Conservation (phyloP, 805 yeast species). For the Wickerhamiella hasegawae region DNA sequence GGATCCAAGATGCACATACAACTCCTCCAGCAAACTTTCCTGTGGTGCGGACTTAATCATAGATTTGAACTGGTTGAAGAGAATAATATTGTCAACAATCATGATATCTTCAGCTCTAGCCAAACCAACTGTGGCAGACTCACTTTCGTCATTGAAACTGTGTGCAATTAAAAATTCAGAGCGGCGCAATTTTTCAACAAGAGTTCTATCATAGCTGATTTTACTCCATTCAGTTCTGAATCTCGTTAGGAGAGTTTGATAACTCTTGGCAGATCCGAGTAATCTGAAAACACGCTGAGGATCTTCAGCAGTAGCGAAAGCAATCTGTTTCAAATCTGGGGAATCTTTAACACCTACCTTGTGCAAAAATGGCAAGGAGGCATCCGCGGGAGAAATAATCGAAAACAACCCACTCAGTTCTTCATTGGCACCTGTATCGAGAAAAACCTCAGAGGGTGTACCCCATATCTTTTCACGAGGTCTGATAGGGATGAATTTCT, state of each 20-base stretch:
- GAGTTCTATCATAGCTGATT: constrained; percentile 5
- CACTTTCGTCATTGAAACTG: constrained; percentile 4
- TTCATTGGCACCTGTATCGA: constrained; percentile 8
- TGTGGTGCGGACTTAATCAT: constrained; percentile 22
- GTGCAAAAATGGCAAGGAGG: constrained; percentile 20
- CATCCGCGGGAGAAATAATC: constrained; percentile 6
- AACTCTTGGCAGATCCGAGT: constrained; percentile 13
- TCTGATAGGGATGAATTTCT: constrained; percentile 18
- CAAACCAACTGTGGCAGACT: constrained; percentile 11
- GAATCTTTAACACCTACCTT: constrained; percentile 20
- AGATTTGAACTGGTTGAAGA: constrained; percentile 21
- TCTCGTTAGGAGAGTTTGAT: constrained; percentile 10
- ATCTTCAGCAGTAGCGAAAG: constrained; percentile 13
- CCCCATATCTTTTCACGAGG: constrained; percentile 4
- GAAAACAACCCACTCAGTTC: constrained; percentile 7
- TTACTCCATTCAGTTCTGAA: constrained; percentile 8
- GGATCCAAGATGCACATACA: constrained; percentile 21
- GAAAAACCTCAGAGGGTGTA: constrained; percentile 15
- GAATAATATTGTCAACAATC: constrained; percentile 24
- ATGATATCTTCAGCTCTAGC: constrained; percentile 18
- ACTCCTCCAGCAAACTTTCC: constrained; percentile 16
- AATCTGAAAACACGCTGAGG: constrained; percentile 15
- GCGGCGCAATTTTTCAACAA: constrained; percentile 15
- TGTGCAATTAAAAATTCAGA: constrained; percentile 19
- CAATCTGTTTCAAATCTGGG: constrained; percentile 21